Evolutionary conservation across 768 basidiomycete genomes (phyloP), one percentile per base, ranked within the genome.

Genomic region (Favolaschia claudopus): DNA sequence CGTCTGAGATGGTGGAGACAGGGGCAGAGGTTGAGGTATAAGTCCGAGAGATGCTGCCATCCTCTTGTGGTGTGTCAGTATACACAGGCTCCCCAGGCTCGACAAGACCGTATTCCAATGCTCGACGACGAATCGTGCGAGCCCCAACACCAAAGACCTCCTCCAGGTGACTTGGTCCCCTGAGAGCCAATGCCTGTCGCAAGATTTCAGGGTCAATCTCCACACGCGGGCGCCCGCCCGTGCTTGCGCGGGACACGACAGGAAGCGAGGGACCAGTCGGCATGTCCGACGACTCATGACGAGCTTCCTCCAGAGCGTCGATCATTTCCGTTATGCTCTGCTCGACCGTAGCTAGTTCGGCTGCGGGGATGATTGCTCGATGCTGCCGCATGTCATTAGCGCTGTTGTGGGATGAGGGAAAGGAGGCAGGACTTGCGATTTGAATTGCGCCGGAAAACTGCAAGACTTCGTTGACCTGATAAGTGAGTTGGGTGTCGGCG

Each of bases 161-260:
- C 7, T 36, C 31, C 3, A 60, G 45, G 17, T 48, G 44, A 17
- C 36, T 22, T 2, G 29, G 24, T 9, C 44, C 24, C 2, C 58
- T 44, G 10, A 77, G 47, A 0, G 64, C 42, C 12, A 74, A 52
- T 0, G 75, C 75, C 10, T 73, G 72, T 0, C 42, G 31, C 0
- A 68, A 53, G 38, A 72, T 68, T 3, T 43, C n/a, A 1, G 58
- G 67, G 44, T 74, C 60, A 19, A 74, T 70, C 13, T 69, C 58
- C 1, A 69, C 27, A 4, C 60, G 50, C 5, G 72, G 73, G 1
- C 57, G 51, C 3, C 44, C 40, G 5, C 68, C 64, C 7, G 68
- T 68, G 12, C 60, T 27, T 14, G 45, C 31, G 2, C 50, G 27
- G 19, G 28, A n/a, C 12, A 45, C 33, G n/a, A 59, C 27, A 8